Evolutionary conservation across 345 rosid species (phyloP).

Genomic region (Moricandia moricandioides): DNA sequence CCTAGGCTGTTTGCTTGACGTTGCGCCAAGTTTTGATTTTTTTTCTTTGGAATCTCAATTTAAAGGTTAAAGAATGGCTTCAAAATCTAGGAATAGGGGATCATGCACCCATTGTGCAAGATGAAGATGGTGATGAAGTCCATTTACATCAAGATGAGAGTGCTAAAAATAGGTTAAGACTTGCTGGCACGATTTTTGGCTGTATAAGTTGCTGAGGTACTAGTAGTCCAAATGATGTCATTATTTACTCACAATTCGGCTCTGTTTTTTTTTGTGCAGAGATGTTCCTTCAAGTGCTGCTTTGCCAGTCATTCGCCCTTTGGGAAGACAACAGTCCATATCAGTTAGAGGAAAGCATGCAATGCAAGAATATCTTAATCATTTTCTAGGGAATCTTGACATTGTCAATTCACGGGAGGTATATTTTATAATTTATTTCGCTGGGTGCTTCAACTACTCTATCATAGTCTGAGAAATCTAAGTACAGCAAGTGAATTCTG

Average conservation of each 20-base stretch:
- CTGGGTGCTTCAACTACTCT: conserved; percentile 5
- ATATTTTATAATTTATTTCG: conserved; percentile 17
- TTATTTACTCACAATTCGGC: conserved; percentile 21
- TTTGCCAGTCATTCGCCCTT: conserved; percentile 84
- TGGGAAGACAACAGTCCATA: conserved; percentile 90
- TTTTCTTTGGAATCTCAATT: conserved; percentile 48
- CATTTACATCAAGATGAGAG: conserved; percentile 73
- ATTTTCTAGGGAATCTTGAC: conserved; percentile 90
- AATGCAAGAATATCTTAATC: conserved; percentile 91
- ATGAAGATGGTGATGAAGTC: conserved; percentile 77
- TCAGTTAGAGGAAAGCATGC: conserved; percentile 91
- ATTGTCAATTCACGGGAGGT: conserved; percentile 97
- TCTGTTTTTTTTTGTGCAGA: conserved; percentile 56
- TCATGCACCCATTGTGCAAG: conserved; percentile 61
- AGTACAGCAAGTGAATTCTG: conserved; percentile 1
- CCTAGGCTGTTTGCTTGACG: conserved; percentile 22
- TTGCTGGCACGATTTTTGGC: conserved; percentile 8
- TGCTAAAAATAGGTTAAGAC: conserved; percentile 66
- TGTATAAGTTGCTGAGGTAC: conserved; percentile 11
- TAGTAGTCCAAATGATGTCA: not conserved
- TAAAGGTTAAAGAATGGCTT: conserved; percentile 99
- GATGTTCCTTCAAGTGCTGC: conserved; percentile 99
- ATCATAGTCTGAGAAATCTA: conserved; percentile 13
- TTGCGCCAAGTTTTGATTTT: conserved; percentile 43
- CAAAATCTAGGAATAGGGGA: conserved; percentile 99